These are phyloP conservation scores for Abrus precatorius DNA, from an alignment of 306 rosid genomes.

Conservation along the genomic window DNA sequence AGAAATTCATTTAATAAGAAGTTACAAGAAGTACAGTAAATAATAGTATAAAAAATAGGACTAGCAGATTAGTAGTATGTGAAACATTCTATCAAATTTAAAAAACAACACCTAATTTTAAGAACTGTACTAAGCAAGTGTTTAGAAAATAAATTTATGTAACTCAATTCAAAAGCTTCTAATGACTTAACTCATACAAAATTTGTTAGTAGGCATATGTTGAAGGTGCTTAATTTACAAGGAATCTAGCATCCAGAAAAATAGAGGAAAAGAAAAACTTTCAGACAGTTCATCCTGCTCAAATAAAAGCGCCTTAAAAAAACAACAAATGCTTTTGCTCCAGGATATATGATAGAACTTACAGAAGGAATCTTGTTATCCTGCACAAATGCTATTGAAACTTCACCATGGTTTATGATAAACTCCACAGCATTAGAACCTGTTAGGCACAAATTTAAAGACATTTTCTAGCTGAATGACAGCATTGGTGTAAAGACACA, in stretches of 20 bases:
- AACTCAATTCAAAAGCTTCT: slow-evolving; percentile 17
- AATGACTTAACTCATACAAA: not conserved
- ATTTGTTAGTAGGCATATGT: slow-evolving; percentile 8
- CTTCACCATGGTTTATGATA: slow-evolving; percentile 89
- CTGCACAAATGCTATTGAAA: slow-evolving; percentile 89
- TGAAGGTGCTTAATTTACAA: not conserved
- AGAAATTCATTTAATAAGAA: slow-evolving; percentile 29
- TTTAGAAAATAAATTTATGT: not conserved
- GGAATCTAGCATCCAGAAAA: slow-evolving; percentile 16
- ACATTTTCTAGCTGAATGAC: slow-evolving; percentile 11
- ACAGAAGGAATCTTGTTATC: slow-evolving; percentile 87
- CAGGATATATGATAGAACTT: slow-evolving; percentile 54
- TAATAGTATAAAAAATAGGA: not conserved
- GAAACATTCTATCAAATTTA: not conserved
- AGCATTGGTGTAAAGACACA: not conserved
- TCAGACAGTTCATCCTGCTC: slow-evolving; percentile 14
- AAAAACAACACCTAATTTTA: not conserved
- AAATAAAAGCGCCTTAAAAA: not conserved
- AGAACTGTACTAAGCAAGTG: not conserved
- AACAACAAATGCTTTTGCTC: slow-evolving; percentile 8
- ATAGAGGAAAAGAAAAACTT: not conserved
- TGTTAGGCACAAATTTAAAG: slow-evolving; percentile 52
- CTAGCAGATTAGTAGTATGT: not conserved
- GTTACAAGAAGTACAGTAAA: not conserved
- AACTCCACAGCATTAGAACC: slow-evolving; percentile 96